A percentile compares a stretch with the other conserved stretches of the same genome.
Conservation (phyloP, 2,329 filamentous ascomycete species). For the Aspergillus quadrilineatus region DNA sequence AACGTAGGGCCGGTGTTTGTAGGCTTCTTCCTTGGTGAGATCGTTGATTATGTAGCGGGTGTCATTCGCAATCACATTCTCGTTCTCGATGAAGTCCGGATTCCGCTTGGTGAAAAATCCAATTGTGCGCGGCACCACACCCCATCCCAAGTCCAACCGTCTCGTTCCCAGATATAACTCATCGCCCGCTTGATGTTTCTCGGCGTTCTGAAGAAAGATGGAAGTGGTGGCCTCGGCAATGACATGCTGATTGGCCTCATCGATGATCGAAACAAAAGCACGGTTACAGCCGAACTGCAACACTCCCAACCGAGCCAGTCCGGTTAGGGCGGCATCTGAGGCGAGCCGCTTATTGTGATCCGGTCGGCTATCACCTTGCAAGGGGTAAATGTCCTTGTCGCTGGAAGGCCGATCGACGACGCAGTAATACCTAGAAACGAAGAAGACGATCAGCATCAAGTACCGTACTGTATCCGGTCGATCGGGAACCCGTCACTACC, state of each 20-base stretch:
- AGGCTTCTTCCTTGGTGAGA: constrained; percentile 35
- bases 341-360: constrained; percentile 1
- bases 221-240: constrained; percentile 53
- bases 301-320: constrained; percentile 52
- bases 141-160: constrained; percentile 23
- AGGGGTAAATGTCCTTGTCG: not conserved
- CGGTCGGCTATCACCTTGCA: not conserved
- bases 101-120: constrained; percentile 25
- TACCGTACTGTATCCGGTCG: not conserved
- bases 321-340: constrained; percentile 44
- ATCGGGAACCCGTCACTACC: not conserved
- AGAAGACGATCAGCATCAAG: not conserved
- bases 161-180: constrained; percentile 33
- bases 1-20: constrained; percentile 35
- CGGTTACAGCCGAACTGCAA: constrained; percentile 46
- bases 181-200: constrained; percentile 29
- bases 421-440: constrained; percentile 1
- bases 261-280: constrained; percentile 54
- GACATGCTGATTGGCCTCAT: constrained; percentile 49
- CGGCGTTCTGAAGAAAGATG: constrained; percentile 37
- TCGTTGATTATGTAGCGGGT: constrained; percentile 38
- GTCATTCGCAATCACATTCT: constrained; percentile 27
- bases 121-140: constrained; percentile 23
- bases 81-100: constrained; percentile 17
- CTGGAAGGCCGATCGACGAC: not conserved